Evolutionary conservation across 805 yeast species (phyloP).

Genomic region (Spathaspora sp.): DNA sequence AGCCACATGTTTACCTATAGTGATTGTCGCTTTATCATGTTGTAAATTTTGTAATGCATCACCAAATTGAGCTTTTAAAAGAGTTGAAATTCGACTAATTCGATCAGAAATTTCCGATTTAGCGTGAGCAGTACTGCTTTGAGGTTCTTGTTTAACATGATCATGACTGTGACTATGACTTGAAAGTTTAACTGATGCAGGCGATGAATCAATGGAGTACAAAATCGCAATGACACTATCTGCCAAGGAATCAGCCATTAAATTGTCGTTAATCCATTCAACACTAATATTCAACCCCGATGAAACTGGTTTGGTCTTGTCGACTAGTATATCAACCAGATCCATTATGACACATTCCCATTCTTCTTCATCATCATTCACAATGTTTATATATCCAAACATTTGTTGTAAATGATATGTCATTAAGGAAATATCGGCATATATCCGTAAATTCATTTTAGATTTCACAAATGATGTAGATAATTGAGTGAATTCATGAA

Average conservation of each 20-base stretch:
- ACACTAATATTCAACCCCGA: slow-evolving; percentile 51
- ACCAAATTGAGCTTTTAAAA: slow-evolving; percentile 86
- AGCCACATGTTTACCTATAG: slow-evolving; percentile 76
- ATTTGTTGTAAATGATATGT: slow-evolving; percentile 90
- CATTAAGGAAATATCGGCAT: slow-evolving; percentile 76
- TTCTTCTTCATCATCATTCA: slow-evolving; percentile 49
- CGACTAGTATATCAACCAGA: slow-evolving; percentile 38
- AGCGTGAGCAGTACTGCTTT: slow-evolving; percentile 13
- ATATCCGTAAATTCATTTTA: slow-evolving; percentile 71
- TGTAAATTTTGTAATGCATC: slow-evolving; percentile 50
- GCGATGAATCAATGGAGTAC: slow-evolving; percentile 88
- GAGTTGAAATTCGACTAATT: slow-evolving; percentile 49
- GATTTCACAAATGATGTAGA: slow-evolving; percentile 84
- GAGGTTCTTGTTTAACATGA: slow-evolving; percentile 28
- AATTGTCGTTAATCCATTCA: slow-evolving; percentile 85
- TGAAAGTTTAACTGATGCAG: slow-evolving; percentile 88
- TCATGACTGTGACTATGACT: slow-evolving; percentile 27
- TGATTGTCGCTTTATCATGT: slow-evolving; percentile 52
- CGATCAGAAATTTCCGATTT: slow-evolving; percentile 26
- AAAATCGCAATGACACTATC: slow-evolving; percentile 90
- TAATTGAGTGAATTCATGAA: slow-evolving; percentile 83
- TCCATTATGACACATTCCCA: slow-evolving; percentile 47
- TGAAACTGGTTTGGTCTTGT: slow-evolving; percentile 23
- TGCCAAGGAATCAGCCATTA: slow-evolving; percentile 86
- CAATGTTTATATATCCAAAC: slow-evolving; percentile 80